Base-by-base conservation (phyloP, 1,139 yeast species). In the Suhomyces anneliseae region DNA sequence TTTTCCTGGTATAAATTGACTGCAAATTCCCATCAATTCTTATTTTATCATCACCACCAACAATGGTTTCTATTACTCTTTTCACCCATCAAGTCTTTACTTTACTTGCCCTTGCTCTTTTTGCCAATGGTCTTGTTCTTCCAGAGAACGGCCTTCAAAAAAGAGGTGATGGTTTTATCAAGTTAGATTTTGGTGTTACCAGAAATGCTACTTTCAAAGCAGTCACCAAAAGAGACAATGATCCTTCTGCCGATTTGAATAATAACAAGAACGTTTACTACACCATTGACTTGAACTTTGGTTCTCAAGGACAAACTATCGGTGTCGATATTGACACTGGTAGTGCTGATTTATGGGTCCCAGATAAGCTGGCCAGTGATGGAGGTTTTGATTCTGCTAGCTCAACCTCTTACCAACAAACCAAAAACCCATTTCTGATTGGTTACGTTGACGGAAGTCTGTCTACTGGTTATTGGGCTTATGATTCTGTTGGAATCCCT, bases 301-400 rank as follows among this genome's bases (percentile, higher is more conserved):
- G 55, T 9, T 50, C 55, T 9, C 38, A 50, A 32, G 39, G 36
- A 24, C 51, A 52, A 31, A 14, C 36, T 29, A 27, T 50, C 19
- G 35, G 38, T 14, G 56, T 51, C 8, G 53, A 47, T 34, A 44
- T 61, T 31, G 62, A 59, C 44, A 59, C 64, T 6, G 64, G 65
- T 12, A 53, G 59, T 37, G 54, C 63, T 19, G 64, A 61, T 42
- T 53, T 60, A 46, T 61, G 65, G 65, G 44, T 45, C 12, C 41
- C 41, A 27, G 44, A 45, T 27, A 2, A 15, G 34, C 4, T 11
- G 12, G 12, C 40, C 12, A 38, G 32, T 4, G 10, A 24, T 3
- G 43, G 44, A 14, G 41, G 46, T 15, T 49, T 44, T 27, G 38
- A 47, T 12, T 42, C 50, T 8, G 14, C 31, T 8, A 9, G 26